Evolutionary conservation across 768 basidiomycete genomes (phyloP).

Genomic region (Amanita molliuscula): DNA sequence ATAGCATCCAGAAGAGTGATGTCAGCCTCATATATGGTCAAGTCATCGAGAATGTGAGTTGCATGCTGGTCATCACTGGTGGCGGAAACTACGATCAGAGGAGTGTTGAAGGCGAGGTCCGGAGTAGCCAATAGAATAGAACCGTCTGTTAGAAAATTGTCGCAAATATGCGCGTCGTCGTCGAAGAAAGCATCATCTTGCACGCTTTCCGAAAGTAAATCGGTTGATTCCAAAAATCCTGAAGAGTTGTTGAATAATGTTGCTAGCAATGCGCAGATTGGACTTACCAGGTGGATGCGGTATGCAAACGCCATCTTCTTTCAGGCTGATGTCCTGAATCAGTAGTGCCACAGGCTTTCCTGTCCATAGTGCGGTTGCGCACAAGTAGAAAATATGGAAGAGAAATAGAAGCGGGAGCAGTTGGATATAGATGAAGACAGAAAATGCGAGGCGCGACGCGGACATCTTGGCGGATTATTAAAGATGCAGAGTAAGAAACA

Average conservation of each 20-base stretch:
- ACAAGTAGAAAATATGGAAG: neutral
- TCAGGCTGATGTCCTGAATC: neutral
- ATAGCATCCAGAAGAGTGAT: neutral
- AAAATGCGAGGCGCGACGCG: neutral
- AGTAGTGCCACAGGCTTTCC: neutral
- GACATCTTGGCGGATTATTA: neutral
- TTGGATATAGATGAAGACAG: neutral
- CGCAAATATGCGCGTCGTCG: too few species aligned
- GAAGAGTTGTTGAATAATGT: neutral
- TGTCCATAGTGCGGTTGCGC: neutral
- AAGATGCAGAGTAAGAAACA: neutral
- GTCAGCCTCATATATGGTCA: neutral
- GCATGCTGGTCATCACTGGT: neutral
- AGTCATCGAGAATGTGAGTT: neutral
- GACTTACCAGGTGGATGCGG: neutral
- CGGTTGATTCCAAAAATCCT: neutral
- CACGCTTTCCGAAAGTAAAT: neutral
- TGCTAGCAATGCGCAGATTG: neutral
- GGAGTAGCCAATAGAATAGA: neutral
- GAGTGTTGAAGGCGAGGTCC: neutral
- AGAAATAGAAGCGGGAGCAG: neutral
- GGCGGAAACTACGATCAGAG: neutral
- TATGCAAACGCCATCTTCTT: neutral
- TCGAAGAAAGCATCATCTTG: neutral
- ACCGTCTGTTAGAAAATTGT: neutral